Evolutionary conservation across 2,329 filamentous ascomycete genomes (phyloP).

Genomic region (Diaporthe ilicicola): DNA sequence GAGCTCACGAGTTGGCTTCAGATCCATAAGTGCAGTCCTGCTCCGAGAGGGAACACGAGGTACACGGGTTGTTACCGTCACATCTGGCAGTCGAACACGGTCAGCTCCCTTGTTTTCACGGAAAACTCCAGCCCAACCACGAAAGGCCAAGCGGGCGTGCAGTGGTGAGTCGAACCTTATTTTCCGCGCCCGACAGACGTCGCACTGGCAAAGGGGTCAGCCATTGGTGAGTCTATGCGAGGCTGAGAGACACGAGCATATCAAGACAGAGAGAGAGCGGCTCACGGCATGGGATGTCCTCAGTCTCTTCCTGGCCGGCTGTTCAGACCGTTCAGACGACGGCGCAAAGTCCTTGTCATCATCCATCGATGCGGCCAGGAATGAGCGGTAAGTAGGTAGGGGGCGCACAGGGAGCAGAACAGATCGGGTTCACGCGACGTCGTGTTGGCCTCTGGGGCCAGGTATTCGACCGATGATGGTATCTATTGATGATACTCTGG

Average conservation of each 20-base stretch:
- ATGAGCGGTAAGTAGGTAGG: neutral
- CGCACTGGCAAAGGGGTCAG: conserved; percentile 47
- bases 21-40: conserved; percentile 53
- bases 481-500: neutral
- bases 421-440: neutral
- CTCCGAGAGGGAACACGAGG: conserved; percentile 46
- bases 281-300: conserved; percentile 53
- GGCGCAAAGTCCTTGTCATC: conserved; percentile 42
- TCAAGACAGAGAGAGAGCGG: conserved; percentile 21
- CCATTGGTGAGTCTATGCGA: neutral
- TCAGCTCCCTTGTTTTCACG: conserved; percentile 11
- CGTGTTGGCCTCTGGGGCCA: neutral
- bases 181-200: conserved; percentile 56
- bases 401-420: no score
- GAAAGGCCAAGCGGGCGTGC: neutral
- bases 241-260: neutral
- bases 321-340: conserved; percentile 17
- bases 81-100: conserved; percentile 46
- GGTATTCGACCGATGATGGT: neutral
- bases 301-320: conserved; percentile 48
- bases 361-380: conserved; percentile 14
- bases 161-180: conserved; percentile 47
- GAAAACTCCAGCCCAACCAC: neutral
- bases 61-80: conserved; percentile 56
- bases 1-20: conserved; percentile 52